These are phyloP conservation scores for Chytridiales sp. DNA, from an alignment of 371 early-diverging fungal genomes.

Conservation along the genomic window DNA sequence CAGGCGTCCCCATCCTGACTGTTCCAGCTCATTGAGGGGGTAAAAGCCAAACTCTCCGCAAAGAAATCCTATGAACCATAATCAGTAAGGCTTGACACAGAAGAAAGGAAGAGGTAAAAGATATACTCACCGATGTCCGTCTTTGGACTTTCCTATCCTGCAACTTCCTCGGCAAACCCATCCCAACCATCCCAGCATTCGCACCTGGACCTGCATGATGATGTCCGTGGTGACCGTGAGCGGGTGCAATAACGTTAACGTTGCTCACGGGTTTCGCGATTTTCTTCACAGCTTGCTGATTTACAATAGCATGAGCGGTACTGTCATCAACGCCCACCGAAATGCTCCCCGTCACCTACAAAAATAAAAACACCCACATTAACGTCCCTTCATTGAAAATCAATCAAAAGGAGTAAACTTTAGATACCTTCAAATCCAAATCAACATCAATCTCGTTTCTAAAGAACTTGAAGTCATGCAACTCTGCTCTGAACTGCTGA, in stretches of 20 bases:
- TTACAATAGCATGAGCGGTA: background rate
- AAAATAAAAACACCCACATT: background rate
- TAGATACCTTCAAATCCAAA: constrained; percentile 48
- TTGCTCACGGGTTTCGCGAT: too few species aligned
- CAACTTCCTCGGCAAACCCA: constrained; percentile 27
- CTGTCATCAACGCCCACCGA: background rate
- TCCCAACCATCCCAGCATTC: constrained; percentile 20
- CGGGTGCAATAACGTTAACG: too few species aligned
- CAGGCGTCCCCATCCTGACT: background rate
- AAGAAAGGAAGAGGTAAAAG: background rate
- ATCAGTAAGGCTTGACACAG: background rate
- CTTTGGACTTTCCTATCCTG: constrained; percentile 29
- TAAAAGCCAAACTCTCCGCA: constrained; percentile 42
- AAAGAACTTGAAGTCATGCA: constrained; percentile 54
- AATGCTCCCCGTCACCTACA: background rate
- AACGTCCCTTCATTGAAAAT: background rate
- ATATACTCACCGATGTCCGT: constrained; percentile 28
- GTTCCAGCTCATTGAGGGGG: constrained; percentile 19
- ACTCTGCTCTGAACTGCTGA: constrained; percentile 45
- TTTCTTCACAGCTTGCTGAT: too few species aligned
- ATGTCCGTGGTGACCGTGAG: too few species aligned
- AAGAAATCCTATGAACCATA: constrained; percentile 43
- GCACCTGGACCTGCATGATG: constrained; percentile 1
- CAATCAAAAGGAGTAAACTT: background rate
- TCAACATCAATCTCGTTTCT: constrained; percentile 52